Evolutionary conservation across 768 basidiomycete genomes (phyloP).

Genomic region (Termitomyces sp.): DNA sequence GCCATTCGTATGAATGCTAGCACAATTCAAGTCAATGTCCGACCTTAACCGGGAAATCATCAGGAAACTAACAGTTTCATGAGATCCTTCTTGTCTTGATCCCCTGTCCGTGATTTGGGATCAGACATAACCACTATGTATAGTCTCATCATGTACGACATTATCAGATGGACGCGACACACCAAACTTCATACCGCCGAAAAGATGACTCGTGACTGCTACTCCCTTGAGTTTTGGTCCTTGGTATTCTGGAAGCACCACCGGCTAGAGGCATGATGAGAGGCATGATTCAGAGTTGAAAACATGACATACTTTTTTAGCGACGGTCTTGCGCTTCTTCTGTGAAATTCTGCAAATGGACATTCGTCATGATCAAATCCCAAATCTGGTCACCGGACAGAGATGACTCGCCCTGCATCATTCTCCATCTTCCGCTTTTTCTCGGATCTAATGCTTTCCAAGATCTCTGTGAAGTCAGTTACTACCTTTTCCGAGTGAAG

Average conservation of each 20-base stretch:
- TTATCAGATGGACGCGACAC: conserved; percentile 23
- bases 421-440: conserved; percentile 76
- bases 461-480: conserved; percentile 37
- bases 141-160: conserved; percentile 2
- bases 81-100: conserved; percentile 67
- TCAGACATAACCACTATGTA: conserved; percentile 71
- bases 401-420: conserved; percentile 42
- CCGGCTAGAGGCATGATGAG: conserved; percentile 36
- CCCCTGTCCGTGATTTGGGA: conserved; percentile 64
- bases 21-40: neutral
- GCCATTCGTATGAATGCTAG: conserved; percentile 69
- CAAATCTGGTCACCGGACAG: neutral
- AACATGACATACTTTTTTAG: conserved; percentile 45
- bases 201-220: conserved; percentile 58
- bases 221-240: conserved; percentile 64
- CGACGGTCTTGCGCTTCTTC: conserved; percentile 57
- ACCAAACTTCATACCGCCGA: conserved; percentile 82
- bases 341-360: conserved; percentile 32
- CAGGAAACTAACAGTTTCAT: conserved; percentile 52
- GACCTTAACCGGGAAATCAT: neutral
- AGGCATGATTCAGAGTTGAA: neutral
- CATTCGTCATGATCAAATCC: neutral
- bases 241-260: conserved; percentile 61
- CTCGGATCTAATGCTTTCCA: conserved; percentile 59
- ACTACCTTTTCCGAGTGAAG: neutral